Evolutionary conservation across 1,284 basidiomycete genomes (phyloP), one percentile per base, ranked within the genome.

Genomic region (Apiotrichum porosum): DNA sequence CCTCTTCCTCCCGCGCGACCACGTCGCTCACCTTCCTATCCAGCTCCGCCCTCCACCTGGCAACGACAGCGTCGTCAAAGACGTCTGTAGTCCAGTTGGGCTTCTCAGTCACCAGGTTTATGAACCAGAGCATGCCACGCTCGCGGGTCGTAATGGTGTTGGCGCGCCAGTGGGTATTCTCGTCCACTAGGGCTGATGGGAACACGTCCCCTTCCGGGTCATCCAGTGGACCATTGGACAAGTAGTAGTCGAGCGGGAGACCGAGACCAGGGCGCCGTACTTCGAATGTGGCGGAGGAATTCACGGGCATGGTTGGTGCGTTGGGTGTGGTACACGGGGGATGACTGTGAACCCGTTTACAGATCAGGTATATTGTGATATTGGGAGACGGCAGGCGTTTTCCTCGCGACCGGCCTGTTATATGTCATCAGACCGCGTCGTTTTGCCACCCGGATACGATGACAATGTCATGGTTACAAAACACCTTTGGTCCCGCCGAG

Each of bases 131-230:
- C 28, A 45, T 38, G 17, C 36, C 37, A 9, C 22, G 18, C 36
- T 45, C 43, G 36, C 43, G 43, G n/a, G 38, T 28, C 12, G 28
- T 38, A 6, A 26, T 26, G 19, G 43, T 45, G 43, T 45, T 45
- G 15, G 21, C 13, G 28, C 14, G 3, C 43, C 43, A 45, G 18
- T 28, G 35, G 22, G 24, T n/a, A n/a, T n/a, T 14, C 3, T 42
- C 40, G 13, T 38, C 43, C 21, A 30, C 9, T 4, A 45, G 36
- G 35, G 35, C 36, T 9, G 24, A 14, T 15, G 43, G 43, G n/a
- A 45, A 45, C 9, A 15, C 32, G 32, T 34, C n/a, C n/a, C 19
- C 19, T 18, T 34, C 19, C 10, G 31, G 15, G 32, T 34, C 31
- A n/a, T n/a, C n/a, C n/a, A n/a, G n/a, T n/a, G n/a, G n/a, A n/a